Percentiles rank a stretch among this genome's conserved stretches.
These are phyloP conservation scores for Phylloboletellus chloephorus DNA, from an alignment of 1,284 basidiomycete species.

Conservation along the genomic window DNA sequence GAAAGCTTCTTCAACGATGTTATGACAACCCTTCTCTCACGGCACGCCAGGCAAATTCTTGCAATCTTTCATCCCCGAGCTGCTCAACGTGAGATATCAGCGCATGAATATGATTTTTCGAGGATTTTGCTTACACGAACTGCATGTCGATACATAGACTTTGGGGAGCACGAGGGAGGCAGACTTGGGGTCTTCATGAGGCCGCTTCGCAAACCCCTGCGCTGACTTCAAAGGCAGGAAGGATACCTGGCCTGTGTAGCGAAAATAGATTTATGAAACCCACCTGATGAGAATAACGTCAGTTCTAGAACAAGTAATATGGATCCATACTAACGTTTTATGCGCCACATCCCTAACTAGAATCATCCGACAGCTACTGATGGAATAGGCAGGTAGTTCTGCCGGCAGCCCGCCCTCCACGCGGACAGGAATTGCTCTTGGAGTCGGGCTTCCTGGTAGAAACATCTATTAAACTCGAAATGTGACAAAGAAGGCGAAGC, in stretches of 20 bases:
- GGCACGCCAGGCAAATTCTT: constrained; percentile 24
- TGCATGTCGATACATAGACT: constrained; percentile 35
- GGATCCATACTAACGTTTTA: constrained; percentile 22
- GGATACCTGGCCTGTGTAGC: constrained; percentile 28
- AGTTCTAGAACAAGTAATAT: not conserved
- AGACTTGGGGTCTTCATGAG: not conserved
- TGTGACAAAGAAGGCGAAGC: not conserved
- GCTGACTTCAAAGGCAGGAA: constrained; percentile 27
- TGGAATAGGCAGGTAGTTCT: constrained; percentile 27
- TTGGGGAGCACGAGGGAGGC: constrained; percentile 26
- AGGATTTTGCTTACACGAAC: constrained; percentile 13
- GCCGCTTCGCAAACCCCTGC: not conserved
- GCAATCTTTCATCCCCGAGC: constrained; percentile 25
- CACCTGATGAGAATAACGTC: constrained; percentile 13
- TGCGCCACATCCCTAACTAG: constrained; percentile 28
- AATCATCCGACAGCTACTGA: constrained; percentile 21
- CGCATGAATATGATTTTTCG: not conserved
- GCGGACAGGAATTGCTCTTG: not conserved
- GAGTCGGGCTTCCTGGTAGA: constrained; percentile 1
- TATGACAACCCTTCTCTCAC: constrained; percentile 25
- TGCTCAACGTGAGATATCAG: constrained; percentile 11
- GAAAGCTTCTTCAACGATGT: constrained; percentile 28
- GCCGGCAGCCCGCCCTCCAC: not conserved
- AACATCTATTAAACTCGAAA: not conserved
- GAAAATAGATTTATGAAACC: constrained; percentile 27